Evolutionary conservation across 371 early-diverging fungal species (phyloP).

Genomic region (Mucor ambiguus): DNA sequence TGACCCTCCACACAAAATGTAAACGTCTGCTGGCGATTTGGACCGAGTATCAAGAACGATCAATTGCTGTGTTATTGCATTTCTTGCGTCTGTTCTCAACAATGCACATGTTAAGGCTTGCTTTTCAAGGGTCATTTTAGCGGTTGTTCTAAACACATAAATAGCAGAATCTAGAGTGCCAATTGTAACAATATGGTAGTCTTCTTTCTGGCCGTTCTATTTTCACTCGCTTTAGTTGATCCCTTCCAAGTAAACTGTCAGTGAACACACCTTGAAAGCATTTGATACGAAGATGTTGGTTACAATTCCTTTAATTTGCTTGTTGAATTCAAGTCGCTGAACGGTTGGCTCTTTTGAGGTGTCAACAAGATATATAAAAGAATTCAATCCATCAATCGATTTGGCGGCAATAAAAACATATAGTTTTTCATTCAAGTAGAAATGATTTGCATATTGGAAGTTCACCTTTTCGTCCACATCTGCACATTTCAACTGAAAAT

Average conservation of each 20-base stretch:
- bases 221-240: neutral
- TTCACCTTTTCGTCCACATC: neutral
- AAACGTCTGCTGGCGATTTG: neutral
- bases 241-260: neutral
- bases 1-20: conserved; percentile 20
- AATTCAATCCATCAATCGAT: neutral
- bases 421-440: neutral
- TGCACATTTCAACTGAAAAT: neutral
- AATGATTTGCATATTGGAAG: conserved; percentile 1
- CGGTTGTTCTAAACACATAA: conserved; percentile 11
- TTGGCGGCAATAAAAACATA: conserved; percentile 1
- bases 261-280: neutral
- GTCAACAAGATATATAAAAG: conserved; percentile 8
- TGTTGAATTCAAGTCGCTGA: neutral
- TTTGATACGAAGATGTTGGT: conserved; percentile 10
- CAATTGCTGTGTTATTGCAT: conserved; percentile 7
- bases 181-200: conserved; percentile 11
- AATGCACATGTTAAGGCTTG: conserved; percentile 8
- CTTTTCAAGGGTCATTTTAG: neutral
- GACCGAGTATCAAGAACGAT: neutral
- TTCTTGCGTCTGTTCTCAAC: conserved; percentile 17
- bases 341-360: neutral
- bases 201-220: neutral
- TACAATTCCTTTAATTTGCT: neutral
- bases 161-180: conserved; percentile 20